Conservation (phyloP, 441 rosid species). For the Erodium moschatum region DNA sequence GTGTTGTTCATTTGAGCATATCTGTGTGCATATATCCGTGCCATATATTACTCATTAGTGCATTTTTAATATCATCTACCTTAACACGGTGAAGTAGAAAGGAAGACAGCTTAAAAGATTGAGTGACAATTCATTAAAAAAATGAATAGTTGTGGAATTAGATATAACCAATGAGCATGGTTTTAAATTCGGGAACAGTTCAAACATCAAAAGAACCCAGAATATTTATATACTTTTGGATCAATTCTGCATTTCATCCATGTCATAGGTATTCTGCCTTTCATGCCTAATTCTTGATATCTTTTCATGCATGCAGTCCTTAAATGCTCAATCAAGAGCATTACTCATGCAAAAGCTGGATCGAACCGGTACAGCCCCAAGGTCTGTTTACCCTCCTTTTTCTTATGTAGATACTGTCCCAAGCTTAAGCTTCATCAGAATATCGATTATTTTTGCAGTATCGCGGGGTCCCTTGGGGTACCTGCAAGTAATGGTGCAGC, state of each 20-base stretch:
- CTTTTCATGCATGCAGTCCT: conserved; percentile 35
- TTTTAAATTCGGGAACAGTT: background rate
- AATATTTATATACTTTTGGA: background rate
- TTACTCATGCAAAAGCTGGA: conserved; percentile 77
- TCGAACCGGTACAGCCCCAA: conserved; percentile 71
- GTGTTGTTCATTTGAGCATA: too few relatives aligned
- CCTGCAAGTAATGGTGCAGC: conserved; percentile 54
- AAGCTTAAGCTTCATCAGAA: background rate
- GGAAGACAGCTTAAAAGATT: background rate
- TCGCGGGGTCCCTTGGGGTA: conserved; percentile 57
- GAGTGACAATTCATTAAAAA: background rate
- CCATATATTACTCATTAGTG: background rate
- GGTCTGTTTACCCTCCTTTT: conserved; percentile 31
- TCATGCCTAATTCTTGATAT: background rate
- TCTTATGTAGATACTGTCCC: background rate
- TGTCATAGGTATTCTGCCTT: background rate
- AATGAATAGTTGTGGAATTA: background rate
- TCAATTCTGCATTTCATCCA: background rate
- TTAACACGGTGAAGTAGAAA: background rate
- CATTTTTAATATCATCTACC: background rate
- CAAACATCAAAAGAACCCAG: background rate
- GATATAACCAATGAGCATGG: background rate
- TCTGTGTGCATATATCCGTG: background rate
- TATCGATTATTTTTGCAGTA: conserved; percentile 29
- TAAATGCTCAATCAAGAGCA: conserved; percentile 87